Evolutionary conservation across 2,329 filamentous ascomycete genomes (phyloP), one percentile per base, ranked within the genome.

Genomic region (Aphanocladium album): DNA sequence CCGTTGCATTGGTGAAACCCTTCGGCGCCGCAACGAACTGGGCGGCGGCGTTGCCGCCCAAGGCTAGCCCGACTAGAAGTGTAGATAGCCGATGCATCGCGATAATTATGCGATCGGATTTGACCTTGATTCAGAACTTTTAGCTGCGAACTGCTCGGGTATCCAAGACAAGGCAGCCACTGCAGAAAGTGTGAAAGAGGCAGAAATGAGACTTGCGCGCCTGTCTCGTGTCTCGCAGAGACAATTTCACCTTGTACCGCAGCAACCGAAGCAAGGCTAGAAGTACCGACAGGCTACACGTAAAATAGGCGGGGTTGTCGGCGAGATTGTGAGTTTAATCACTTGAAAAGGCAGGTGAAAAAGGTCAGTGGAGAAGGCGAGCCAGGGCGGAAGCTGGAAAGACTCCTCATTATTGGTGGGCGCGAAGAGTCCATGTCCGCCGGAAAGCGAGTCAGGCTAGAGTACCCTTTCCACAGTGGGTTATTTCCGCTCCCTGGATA

Each of bases 21-120:
- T 61, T 49, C 5, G 66, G 67, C 19, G 57, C 41, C 1, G 66
- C 65, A 17, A 67, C 67, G 25, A 68, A 69, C 17, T 69, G 67
- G 16, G 66, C 66, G 12, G n/a, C 27, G n/a, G 41, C 19, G 2
- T 23, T 11, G 12, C 3, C 33, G 19, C 53, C 8, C 5, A 55
- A 6, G 25, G n/a, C 12, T 4, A 56, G 41, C n/a, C 53, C 41
- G 12, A n/a, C 14, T 11, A 47, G 14, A 1, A 56, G 27, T 19
- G 25, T 8, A 27, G 41, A 33, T 12, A 56, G n/a, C 27, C 41
- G 23, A 46, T 56, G 27, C 27, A 46, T 25, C 8, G 25, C 25
- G n/a, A 56, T 46, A 2, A 17, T 46, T 51, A 5, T n/a, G 3
- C 30, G 30, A 30, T 30, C 9, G 5, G 30, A 5, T 30, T 5